These are phyloP conservation scores for Yamadazyma membranifaciens DNA, from an alignment of 1,139 yeast species.

Conservation along the genomic window DNA sequence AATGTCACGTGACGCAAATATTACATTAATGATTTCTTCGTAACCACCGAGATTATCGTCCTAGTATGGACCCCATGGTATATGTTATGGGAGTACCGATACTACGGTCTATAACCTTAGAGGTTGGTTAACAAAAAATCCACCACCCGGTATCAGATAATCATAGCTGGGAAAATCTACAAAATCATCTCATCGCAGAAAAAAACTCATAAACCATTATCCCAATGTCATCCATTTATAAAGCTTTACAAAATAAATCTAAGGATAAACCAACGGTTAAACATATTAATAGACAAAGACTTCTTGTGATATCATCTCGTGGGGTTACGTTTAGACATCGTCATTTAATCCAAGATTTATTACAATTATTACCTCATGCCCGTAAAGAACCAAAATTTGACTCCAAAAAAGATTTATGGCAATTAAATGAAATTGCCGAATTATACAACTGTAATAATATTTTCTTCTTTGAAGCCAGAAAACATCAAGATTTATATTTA, in stretches of 20 bases:
- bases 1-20: too few relatives aligned
- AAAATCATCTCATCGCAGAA: conserved; percentile 4
- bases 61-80: too few relatives aligned
- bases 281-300: conserved; percentile 75
- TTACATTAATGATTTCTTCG: too few relatives aligned
- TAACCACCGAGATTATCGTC: too few relatives aligned
- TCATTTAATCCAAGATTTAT: conserved; percentile 82
- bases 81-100: too few relatives aligned
- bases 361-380: conserved; percentile 84
- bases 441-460: conserved; percentile 95
- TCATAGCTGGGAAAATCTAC: too few relatives aligned
- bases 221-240: conserved; percentile 62
- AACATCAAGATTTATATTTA: conserved; percentile 90
- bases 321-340: conserved; percentile 96
- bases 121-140: too few relatives aligned
- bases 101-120: too few relatives aligned
- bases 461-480: conserved; percentile 92
- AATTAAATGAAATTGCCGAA: conserved; percentile 93
- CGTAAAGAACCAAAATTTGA: conserved; percentile 96
- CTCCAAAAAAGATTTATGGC: conserved; percentile 83
- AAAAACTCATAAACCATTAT: conserved; percentile 1
- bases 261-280: conserved; percentile 49
- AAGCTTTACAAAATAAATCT: conserved; percentile 59
- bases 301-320: conserved; percentile 85
- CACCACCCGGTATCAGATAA: too few relatives aligned